Percentiles rank a stretch among this genome's conserved stretches.
These are phyloP conservation scores for Aspergillus novoparasiticus DNA, from an alignment of 2,329 filamentous ascomycete genomes.

Conservation along the genomic window DNA sequence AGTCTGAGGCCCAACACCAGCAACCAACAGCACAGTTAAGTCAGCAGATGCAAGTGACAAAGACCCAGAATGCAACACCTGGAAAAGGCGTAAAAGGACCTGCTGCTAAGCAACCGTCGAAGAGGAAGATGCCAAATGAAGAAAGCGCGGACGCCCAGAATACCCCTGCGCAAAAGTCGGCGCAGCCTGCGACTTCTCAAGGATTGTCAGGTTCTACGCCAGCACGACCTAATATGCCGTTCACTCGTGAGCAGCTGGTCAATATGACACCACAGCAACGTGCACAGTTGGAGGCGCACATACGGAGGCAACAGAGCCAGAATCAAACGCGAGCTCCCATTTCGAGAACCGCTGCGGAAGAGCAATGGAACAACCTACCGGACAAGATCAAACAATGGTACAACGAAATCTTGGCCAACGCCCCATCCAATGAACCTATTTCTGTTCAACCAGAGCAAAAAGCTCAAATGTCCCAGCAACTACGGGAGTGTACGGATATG, in stretches of 20 bases:
- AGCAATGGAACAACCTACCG: slow-evolving; percentile 43
- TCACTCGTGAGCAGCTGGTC: slow-evolving; percentile 41
- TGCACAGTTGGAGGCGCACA: slow-evolving; percentile 37
- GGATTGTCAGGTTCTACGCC: slow-evolving; percentile 23
- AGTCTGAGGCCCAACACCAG: slow-evolving; percentile 24
- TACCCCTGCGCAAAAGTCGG: slow-evolving; percentile 35
- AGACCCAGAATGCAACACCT: slow-evolving; percentile 30
- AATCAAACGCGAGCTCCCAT: slow-evolving; percentile 34
- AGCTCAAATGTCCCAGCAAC: slow-evolving; percentile 40
- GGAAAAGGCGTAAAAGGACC: slow-evolving; percentile 31
- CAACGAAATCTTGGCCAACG: slow-evolving; percentile 38
- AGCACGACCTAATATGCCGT: slow-evolving; percentile 23
- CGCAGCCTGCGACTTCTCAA: slow-evolving; percentile 25
- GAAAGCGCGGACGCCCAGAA: slow-evolving; percentile 49
- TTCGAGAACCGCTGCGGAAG: slow-evolving; percentile 38
- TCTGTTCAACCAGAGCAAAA: slow-evolving; percentile 43
- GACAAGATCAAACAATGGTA: slow-evolving; percentile 43
- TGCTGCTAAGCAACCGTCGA: slow-evolving; percentile 35
- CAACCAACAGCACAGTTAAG: slow-evolving; percentile 28
- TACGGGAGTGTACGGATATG: slow-evolving; percentile 45
- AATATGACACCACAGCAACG: slow-evolving; percentile 47
- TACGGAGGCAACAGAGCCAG: slow-evolving; percentile 39
- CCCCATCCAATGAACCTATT: slow-evolving; percentile 34
- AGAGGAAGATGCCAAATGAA: slow-evolving; percentile 50
- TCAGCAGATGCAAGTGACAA: slow-evolving; percentile 32